Evolutionary conservation across 495 filamentous ascomycete genomes (phyloP).

Genomic region (Daldinia decipiens): DNA sequence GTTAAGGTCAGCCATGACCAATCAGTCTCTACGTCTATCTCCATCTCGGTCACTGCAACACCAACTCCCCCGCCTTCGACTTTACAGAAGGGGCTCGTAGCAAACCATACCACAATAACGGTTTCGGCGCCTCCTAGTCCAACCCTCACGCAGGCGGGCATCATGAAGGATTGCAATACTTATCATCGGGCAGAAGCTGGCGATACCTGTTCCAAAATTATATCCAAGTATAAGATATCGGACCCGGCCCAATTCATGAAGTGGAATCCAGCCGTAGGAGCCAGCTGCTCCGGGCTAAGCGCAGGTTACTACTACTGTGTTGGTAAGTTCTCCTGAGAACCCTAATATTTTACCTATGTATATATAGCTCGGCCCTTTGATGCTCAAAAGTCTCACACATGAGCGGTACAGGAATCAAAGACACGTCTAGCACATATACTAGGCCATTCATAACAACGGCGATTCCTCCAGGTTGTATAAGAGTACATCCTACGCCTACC

Average conservation of each 20-base stretch:
- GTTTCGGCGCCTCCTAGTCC: not conserved
- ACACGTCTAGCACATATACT: not conserved
- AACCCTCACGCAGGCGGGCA: not conserved
- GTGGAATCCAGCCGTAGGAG: not conserved
- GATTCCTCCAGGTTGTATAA: not conserved
- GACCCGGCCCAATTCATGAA: not conserved
- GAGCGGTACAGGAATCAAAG: not conserved
- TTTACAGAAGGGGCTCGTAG: not conserved
- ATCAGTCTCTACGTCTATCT: not conserved
- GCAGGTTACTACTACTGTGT: not conserved
- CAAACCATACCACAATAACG: not conserved
- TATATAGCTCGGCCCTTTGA: no score
- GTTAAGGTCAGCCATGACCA: not conserved
- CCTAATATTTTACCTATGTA: not conserved
- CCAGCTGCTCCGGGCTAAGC: not conserved
- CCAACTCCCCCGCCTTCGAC: not conserved
- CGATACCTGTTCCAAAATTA: not conserved
- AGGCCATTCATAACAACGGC: not conserved
- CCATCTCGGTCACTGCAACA: not conserved
- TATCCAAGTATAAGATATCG: not conserved
- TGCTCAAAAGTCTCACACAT: no score
- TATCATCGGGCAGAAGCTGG: not conserved
- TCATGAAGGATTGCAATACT: not conserved
- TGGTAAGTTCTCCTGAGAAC: not conserved
- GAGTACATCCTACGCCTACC: not conserved